Conservation (phyloP, 352 stramenopile species). For the Peronospora farinosa region DNA sequence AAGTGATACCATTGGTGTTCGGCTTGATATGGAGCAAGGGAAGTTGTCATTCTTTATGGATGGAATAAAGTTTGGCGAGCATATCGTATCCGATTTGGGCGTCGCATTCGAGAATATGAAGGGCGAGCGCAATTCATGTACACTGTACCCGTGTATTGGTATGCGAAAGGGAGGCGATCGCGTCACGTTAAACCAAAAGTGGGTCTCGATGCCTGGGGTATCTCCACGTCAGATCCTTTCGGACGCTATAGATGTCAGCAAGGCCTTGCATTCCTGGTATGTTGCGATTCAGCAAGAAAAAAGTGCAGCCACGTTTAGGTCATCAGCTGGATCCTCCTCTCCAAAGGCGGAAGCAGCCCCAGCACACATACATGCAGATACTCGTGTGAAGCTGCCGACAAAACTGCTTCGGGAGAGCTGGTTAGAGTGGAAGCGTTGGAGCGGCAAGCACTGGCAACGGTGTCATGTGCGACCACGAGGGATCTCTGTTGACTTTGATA, state of each 20-base stretch:
- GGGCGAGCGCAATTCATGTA: slow-evolving; percentile 71
- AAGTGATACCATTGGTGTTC: slow-evolving; percentile 97
- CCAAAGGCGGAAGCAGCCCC: background rate
- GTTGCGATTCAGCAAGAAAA: slow-evolving; percentile 42
- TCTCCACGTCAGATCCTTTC: slow-evolving; percentile 64
- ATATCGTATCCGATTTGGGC: slow-evolving; percentile 96
- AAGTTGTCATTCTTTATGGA: slow-evolving; percentile 98
- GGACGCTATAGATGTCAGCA: slow-evolving; percentile 87
- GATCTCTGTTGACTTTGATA: slow-evolving; percentile 93
- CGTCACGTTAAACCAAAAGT: slow-evolving; percentile 94
- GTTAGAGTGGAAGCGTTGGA: slow-evolving; percentile 82
- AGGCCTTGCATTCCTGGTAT: slow-evolving; percentile 83
- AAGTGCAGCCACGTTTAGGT: slow-evolving; percentile 7
- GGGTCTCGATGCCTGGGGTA: slow-evolving; percentile 81
- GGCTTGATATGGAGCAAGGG: slow-evolving; percentile 97
- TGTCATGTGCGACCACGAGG: slow-evolving; percentile 75
- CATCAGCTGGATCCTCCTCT: slow-evolving; percentile 4
- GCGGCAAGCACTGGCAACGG: slow-evolving; percentile 72
- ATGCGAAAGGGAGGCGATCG: slow-evolving; percentile 92
- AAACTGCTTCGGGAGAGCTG: slow-evolving; percentile 67
- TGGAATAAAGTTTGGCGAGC: slow-evolving; percentile 98
- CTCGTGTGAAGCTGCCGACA: slow-evolving; percentile 44
- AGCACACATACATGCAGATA: slow-evolving; percentile 1
- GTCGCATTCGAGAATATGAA: slow-evolving; percentile 95
- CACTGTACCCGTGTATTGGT: slow-evolving; percentile 94